Conservation (phyloP, 2,329 filamentous ascomycete species). For the Pseudogymnoascus sp. region DNA sequence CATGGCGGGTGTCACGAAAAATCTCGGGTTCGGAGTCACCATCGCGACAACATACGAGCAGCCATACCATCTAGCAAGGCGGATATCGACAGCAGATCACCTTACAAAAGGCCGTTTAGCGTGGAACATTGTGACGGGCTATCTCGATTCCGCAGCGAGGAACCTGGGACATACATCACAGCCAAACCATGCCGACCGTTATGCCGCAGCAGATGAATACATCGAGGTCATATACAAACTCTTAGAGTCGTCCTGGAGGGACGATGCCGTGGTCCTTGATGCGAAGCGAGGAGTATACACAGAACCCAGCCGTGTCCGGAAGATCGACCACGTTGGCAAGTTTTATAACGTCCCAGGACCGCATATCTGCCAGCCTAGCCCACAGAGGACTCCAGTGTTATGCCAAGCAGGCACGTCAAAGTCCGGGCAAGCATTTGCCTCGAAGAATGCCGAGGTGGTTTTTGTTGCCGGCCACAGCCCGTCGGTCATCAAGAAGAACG, state of each 20-base stretch:
- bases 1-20: conserved; percentile 61
- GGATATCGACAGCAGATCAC: conserved; percentile 59
- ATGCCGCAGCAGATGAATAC: conserved; percentile 57
- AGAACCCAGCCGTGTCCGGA: conserved; percentile 48
- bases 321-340: conserved; percentile 60
- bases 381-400: conserved; percentile 60
- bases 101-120: conserved; percentile 50
- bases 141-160: conserved; percentile 58
- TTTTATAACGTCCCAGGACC: conserved; percentile 58
- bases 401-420: conserved; percentile 62
- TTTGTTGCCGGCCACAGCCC: conserved; percentile 62
- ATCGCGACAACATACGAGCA: conserved; percentile 62
- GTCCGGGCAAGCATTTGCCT: conserved; percentile 59
- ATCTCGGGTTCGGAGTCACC: conserved; percentile 62
- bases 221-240: conserved; percentile 59
- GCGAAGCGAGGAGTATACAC: conserved; percentile 53
- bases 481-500: conserved; percentile 51
- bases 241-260: conserved; percentile 58
- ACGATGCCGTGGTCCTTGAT: conserved; percentile 57
- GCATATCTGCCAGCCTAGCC: conserved; percentile 57
- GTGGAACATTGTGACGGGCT: conserved; percentile 56
- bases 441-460: conserved; percentile 64
- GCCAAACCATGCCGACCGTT: conserved; percentile 58
- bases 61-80: conserved; percentile 58
- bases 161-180: conserved; percentile 54